Base-by-base conservation (phyloP, 208 protist genomes). In the Wallacemonas sp. region DNA sequence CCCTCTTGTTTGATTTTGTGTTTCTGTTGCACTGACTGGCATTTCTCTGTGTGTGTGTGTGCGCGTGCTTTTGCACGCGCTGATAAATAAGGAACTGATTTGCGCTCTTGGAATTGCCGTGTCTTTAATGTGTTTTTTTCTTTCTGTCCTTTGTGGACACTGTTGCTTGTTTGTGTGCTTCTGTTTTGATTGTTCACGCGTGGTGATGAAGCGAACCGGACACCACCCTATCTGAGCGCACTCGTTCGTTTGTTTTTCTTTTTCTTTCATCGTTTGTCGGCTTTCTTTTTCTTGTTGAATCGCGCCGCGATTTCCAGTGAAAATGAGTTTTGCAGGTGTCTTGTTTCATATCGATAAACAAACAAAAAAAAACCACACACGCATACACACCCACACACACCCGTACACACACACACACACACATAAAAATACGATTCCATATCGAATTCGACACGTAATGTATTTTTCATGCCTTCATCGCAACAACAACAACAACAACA, bases 291-390 rank as follows among this genome's bases (percentile, higher is more conserved):
- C 38, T 14, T 7, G 10, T 14, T 14, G 38, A 22, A 16, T 26
- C 44, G n/a, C n/a, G 44, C 12, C n/a, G 59, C 28, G 55, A 22
- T 45, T 11, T 66, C 20, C 26, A 48, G 39, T 38, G 38, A 4
- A 57, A 36, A 57, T 38, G 38, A 26, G 50, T 23, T 39, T 29
- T 55, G 25, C 45, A 31, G 33, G 12, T 46, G n/a, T 31, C 23
- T 61, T 26, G 29, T 45, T 42, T 38, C n/a, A 69, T 61, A 61
- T 61, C 23, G 46, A 1, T 44, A 50, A 50, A 50, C 44, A 50
- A 50, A 7, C 7, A 50, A 18, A 50, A 50, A 7, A 12, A 50
- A 50, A 50, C 12, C 7, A 22, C 7, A 50, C 45, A 26, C 18
- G 4, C n/a, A n/a, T n/a, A n/a, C n/a, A n/a, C n/a, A n/a, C n/a